These are phyloP conservation scores for Hansenula sp. DNA, from an alignment of 1,139 yeast species.

Conservation along the genomic window DNA sequence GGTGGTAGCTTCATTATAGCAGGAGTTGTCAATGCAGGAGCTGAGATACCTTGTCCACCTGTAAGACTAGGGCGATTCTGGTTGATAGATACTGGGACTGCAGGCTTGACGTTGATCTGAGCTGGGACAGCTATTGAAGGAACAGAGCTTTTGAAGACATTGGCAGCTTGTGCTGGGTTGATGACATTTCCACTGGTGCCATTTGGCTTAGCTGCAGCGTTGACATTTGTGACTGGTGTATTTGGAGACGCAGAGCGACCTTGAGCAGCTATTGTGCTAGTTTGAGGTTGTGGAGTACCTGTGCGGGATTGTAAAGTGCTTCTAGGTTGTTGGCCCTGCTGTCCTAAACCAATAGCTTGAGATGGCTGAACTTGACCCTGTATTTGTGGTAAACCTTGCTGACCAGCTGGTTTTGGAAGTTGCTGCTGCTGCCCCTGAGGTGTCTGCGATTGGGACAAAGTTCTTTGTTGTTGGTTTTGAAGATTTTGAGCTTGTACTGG, in stretches of 20 bases:
- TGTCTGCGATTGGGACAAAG: slow-evolving; percentile 11
- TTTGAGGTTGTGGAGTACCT: slow-evolving; percentile 19
- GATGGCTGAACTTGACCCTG: neutral
- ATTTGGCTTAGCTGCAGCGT: slow-evolving; percentile 36
- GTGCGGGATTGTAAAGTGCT: slow-evolving; percentile 12
- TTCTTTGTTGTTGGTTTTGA: slow-evolving; percentile 5
- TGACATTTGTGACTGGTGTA: slow-evolving; percentile 33
- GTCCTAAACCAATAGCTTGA: slow-evolving; percentile 1
- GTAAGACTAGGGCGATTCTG: slow-evolving; percentile 76
- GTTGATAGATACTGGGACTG: slow-evolving; percentile 58
- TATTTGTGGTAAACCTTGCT: slow-evolving; percentile 10
- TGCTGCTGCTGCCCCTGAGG: slow-evolving; percentile 16
- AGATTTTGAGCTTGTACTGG: slow-evolving; percentile 3
- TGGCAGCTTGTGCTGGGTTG: slow-evolving; percentile 32
- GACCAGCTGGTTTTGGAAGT: slow-evolving; percentile 8
- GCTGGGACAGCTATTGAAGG: slow-evolving; percentile 74
- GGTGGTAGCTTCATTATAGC: slow-evolving; percentile 73
- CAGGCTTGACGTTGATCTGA: slow-evolving; percentile 60
- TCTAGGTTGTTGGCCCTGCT: slow-evolving; percentile 17
- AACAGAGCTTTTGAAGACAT: slow-evolving; percentile 60
- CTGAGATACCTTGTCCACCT: slow-evolving; percentile 80
- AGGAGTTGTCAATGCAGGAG: slow-evolving; percentile 67
- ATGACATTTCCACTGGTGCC: slow-evolving; percentile 16
- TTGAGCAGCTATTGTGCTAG: slow-evolving; percentile 26
- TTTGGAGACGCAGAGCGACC: slow-evolving; percentile 21